phyloP scores from a whole-genome alignment of 106 monocot genomes.

The Dendrobium catenatum region DNA sequence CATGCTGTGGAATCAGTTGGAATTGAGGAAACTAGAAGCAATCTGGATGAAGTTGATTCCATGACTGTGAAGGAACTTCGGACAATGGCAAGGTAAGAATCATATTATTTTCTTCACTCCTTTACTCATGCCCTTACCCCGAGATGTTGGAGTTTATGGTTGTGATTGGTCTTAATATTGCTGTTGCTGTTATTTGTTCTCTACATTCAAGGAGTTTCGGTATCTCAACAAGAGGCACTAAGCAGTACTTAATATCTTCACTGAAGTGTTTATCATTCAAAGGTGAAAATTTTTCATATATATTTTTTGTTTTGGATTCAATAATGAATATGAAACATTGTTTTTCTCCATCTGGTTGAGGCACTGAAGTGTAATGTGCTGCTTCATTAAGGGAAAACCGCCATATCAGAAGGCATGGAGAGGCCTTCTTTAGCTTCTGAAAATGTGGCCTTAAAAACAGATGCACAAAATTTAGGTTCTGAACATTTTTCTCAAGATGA shows the following conservation, averaged over 20 bases:
- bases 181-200: slow-evolving; percentile 5
- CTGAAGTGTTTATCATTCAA: slow-evolving; percentile 26
- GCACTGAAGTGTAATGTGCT: background rate
- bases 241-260: slow-evolving; percentile 66
- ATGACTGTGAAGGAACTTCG: slow-evolving; percentile 74
- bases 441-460: slow-evolving; percentile 32
- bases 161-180: background rate
- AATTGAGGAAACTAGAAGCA: slow-evolving; percentile 31
- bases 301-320: background rate
- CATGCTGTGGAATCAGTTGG: slow-evolving; percentile 14
- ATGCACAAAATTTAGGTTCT: slow-evolving; percentile 13
- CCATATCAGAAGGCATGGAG: slow-evolving; percentile 9
- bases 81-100: slow-evolving; percentile 44
- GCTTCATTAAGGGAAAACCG: slow-evolving; percentile 1
- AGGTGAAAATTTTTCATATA: slow-evolving; percentile 22
- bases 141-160: slow-evolving; percentile 2
- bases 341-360: background rate
- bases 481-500: slow-evolving; percentile 20
- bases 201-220: slow-evolving; percentile 38
- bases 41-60: slow-evolving; percentile 42
- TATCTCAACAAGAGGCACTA: slow-evolving; percentile 54
- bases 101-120: background rate
- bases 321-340: background rate
- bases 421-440: background rate
- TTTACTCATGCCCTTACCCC: background rate